Base-by-base conservation (phyloP, 1,284 basidiomycete genomes). In the Microbotryum violaceum region DNA sequence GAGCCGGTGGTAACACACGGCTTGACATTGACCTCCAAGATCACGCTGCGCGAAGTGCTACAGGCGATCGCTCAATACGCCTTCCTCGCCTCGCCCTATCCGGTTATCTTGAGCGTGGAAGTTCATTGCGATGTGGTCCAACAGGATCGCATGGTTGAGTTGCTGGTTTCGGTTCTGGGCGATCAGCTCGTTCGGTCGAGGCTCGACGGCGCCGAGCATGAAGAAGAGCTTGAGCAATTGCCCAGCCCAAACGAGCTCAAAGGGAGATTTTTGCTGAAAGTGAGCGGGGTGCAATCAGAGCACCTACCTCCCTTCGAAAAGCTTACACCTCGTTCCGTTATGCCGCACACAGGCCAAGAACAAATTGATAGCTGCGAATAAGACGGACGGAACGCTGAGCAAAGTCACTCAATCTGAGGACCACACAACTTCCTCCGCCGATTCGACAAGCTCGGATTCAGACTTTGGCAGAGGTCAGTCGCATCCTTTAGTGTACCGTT, bases 61-160 rank as follows among this genome's bases (percentile, higher is more conserved):
- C 78, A 83, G 45, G 91, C 92, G 0, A 90, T 98, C 72, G 82
- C 82, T 29, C 89, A 90, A 74, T 97, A 97, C 72, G 93, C 90
- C 0, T 98, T 98, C 73, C 85, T 90, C 45, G 82, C 89, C 0
- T 96, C 91, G 3, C 89, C 91, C 0, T 97, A 93, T 74, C 94
- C 94, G 0, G 80, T 99, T 70, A 88, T 98, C 73, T 86, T 99
- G 65, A 96, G 91, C 12, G 87, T 92, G 21, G 94, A 99, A 77
- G 83, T 97, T 1, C 93, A 97, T 72, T 96, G 91, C 74, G 80
- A 83, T 0, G 70, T 91, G 4, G 75, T 81, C 23, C 91, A 96
- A 75, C 94, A 98, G 75, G 88, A 88, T 54, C 80, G 82, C 73
- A 81, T 97, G 31, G 91, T 86, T 0, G 73, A 78, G 2, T 89